Evolutionary conservation across 2,329 filamentous ascomycete species (phyloP), one percentile per base, ranked within the genome.

Genomic region (Aspergillus sp.): DNA sequence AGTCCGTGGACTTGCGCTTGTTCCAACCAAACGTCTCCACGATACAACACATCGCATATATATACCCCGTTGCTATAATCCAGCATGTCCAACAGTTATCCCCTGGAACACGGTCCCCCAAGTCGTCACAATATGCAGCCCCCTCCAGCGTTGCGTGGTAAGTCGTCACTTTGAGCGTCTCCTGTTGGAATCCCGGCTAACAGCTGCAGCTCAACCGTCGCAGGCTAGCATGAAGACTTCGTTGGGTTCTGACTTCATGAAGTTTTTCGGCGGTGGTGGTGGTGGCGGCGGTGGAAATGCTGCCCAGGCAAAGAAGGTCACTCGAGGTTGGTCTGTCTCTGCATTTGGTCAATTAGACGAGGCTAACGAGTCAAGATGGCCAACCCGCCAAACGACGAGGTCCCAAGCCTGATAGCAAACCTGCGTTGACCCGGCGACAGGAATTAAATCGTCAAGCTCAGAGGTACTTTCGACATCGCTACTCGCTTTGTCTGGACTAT

Each of bases 361-460:
- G 54, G 27, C 17, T 41, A 48, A 47, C 51, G 54, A 65, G 17
- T 49, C 49, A 60, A 85, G 90, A 95, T 74, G 90, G 89, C 41
- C 85, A 93, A 62, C 78, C 86, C 7, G 83, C 88, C 2, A 98
- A 97, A 72, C 83, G 88, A 56, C 83, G 93, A 68, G 93, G 93
- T 1, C 93, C 93, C 0, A 97, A 97, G 67, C 93, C 93, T 17
- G 93, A 97, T 67, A 94, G 87, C 74, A 96, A 95, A 65, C 93
- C 93, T 15, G 91, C 93, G 41, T 73, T 95, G 60, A 97, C 91
- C 17, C 80, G 91, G 53, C 82, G 91, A 54, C 93, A 97, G 65
- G 91, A 97, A 68, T 74, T 97, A 52, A 97, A 97, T 65, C 82
- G 93, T 54, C 91, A 97, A 72, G 93, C 93, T 25, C 93, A 97